A percentile compares a stretch with the other conserved stretches of the same genome.
These are phyloP conservation scores for Cercophora newfieldiana DNA, from an alignment of 495 filamentous ascomycete genomes.

Conservation along the genomic window DNA sequence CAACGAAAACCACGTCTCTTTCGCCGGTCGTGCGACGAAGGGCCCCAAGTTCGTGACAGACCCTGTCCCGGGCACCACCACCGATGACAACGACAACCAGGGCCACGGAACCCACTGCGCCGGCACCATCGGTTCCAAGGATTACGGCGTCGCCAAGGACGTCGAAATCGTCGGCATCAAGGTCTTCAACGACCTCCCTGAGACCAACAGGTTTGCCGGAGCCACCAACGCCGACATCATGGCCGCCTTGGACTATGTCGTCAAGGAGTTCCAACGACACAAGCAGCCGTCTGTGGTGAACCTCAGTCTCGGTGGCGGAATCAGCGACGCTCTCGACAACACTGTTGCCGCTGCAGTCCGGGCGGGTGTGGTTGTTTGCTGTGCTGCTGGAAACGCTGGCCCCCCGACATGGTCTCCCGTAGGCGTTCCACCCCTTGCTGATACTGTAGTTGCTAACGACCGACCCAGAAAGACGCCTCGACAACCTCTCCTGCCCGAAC, in stretches of 20 bases:
- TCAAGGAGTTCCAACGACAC: conserved; percentile 14
- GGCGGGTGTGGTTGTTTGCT: conserved; percentile 47
- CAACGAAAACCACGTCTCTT: conserved; percentile 44
- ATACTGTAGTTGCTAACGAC: neutral
- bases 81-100: conserved; percentile 40
- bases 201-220: neutral
- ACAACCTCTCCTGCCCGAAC: conserved; percentile 52
- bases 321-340: conserved; percentile 47
- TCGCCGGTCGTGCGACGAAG: conserved; percentile 34
- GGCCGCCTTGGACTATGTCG: conserved; percentile 16
- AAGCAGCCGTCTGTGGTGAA: conserved; percentile 45
- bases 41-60: conserved; percentile 31
- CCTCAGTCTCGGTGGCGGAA: conserved; percentile 51
- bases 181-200: conserved; percentile 39
- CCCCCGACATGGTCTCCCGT: conserved; percentile 1
- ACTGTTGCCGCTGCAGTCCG: conserved; percentile 45
- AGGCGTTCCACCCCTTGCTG: neutral
- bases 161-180: conserved; percentile 43
- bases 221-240: conserved; percentile 18
- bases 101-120: conserved; percentile 48
- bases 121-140: conserved; percentile 48
- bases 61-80: conserved; percentile 24
- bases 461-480: conserved; percentile 32
- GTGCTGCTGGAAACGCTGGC: conserved; percentile 48
- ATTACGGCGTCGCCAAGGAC: conserved; percentile 45